Evolutionary conservation across 116 monocot species (phyloP).

Genomic region (Zostera marina): DNA sequence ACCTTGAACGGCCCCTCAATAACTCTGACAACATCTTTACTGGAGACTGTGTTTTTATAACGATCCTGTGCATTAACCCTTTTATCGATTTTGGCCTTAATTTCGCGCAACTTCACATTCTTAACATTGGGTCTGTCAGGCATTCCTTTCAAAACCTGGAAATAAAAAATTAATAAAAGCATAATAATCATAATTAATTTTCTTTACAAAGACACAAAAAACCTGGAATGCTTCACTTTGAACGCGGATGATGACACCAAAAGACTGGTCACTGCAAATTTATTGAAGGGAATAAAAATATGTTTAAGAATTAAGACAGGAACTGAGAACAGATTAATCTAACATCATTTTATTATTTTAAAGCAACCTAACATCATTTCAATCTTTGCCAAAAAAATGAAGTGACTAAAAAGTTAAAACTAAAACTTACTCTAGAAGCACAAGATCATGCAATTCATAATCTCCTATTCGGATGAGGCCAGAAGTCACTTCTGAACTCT

Average conservation of each 20-base stretch:
- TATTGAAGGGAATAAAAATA: not conserved
- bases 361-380: not conserved
- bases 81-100: slow-evolving; percentile 77
- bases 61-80: slow-evolving; percentile 63
- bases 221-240: slow-evolving; percentile 92
- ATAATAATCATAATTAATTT: not conserved
- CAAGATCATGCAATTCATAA: slow-evolving; percentile 95
- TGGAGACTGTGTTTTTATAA: slow-evolving; percentile 41
- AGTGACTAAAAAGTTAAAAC: not conserved
- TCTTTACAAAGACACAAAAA: not conserved
- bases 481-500: slow-evolving; percentile 92
- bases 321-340: not conserved
- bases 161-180: not conserved
- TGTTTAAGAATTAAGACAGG: not conserved
- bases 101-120: slow-evolving; percentile 78
- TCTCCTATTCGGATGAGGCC: slow-evolving; percentile 85
- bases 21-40: slow-evolving; percentile 85
- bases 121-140: slow-evolving; percentile 88
- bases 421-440: slow-evolving; percentile 67
- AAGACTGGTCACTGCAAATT: slow-evolving; percentile 60
- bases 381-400: not conserved
- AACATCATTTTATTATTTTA: not conserved
- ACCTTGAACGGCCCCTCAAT: slow-evolving; percentile 88
- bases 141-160: slow-evolving; percentile 84
- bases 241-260: slow-evolving; percentile 90